Evolutionary conservation across 345 rosid genomes (phyloP), one percentile per base, ranked within the genome.

Genomic region (Passiflora organensis): DNA sequence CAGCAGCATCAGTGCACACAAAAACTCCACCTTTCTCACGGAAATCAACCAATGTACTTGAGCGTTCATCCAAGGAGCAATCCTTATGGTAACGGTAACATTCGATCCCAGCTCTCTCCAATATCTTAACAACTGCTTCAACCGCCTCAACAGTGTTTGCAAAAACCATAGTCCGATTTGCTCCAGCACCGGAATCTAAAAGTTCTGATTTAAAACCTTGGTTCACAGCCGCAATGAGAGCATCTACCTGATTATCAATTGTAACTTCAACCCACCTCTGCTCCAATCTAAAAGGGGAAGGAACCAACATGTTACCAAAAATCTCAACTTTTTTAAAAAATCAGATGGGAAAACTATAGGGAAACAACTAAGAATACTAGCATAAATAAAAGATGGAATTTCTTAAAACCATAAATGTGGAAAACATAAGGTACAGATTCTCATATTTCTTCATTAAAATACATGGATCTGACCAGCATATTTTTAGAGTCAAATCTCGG

Each of bases 1-100:
- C 89, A 56, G 95, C 99, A 10, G 99, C 99, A 80, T 89, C 99
- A 43, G 99, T 93, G 67, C 99, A 89, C 10, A 93, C 91, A 60
- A 93, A 77, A 57, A 86, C 70, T 63, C 99, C 95, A 24, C 96
- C 95, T 19, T 78, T 78, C 64, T 84, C 91, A 70, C 68, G 79
- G 66, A 91, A 91, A 63, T 70, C 76, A 43, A 67, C 72, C 64
- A 91, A 68, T 32, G 79, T 75, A 54, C 78, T 63, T 47, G 93
- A 78, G 64, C 96, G 89, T 25, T 86, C 89, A 36, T 89, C 94
- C 17, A 89, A 76, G n/a, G 87, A 81, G 53, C 67, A 78, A 58
- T 78, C 87, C 83, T 86, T 91, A 61, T 91, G 95, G 67, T 86
- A 91, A 60, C 89, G 71, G 55, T 72, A 82, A 67, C 96, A 86